phyloP scores from a whole-genome alignment of 768 basidiomycete genomes.

The Obba rivulosa region DNA sequence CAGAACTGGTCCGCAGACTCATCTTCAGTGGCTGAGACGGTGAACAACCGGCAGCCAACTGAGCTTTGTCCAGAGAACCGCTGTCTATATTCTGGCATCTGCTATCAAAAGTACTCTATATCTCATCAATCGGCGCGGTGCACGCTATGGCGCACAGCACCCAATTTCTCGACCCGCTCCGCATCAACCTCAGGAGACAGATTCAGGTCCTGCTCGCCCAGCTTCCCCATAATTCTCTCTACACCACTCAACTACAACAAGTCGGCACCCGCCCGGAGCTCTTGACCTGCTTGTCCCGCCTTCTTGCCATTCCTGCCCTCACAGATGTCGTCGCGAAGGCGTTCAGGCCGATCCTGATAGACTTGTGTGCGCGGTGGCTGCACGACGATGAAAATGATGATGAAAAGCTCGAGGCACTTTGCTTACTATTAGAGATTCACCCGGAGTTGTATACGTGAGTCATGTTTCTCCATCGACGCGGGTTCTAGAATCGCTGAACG shows the following conservation, averaged over 20 bases:
- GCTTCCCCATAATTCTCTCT: slow-evolving; percentile 37
- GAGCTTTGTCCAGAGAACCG: not conserved
- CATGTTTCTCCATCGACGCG: slow-evolving; percentile 4
- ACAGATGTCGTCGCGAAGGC: slow-evolving; percentile 56
- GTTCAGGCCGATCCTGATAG: slow-evolving; percentile 74
- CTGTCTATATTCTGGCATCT: not conserved
- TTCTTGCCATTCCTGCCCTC: slow-evolving; percentile 56
- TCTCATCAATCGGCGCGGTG: too few relatives aligned
- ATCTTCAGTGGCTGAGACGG: not conserved
- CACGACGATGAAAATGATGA: slow-evolving; percentile 43
- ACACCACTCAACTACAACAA: slow-evolving; percentile 33
- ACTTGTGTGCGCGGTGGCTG: slow-evolving; percentile 82
- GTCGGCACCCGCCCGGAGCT: slow-evolving; percentile 37
- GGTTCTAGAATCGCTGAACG: slow-evolving; percentile 7
- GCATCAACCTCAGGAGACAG: slow-evolving; percentile 54
- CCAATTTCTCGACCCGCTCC: slow-evolving; percentile 42
- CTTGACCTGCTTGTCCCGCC: slow-evolving; percentile 49
- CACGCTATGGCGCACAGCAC: not conserved
- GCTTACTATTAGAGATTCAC: slow-evolving; percentile 58
- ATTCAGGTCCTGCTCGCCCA: slow-evolving; percentile 39
- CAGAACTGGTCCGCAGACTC: too few relatives aligned
- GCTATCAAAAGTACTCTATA: not conserved
- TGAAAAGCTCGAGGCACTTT: slow-evolving; percentile 54
- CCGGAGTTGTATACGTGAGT: slow-evolving; percentile 71
- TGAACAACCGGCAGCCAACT: not conserved